A percentile compares a stretch with the other conserved stretches of the same genome.
Evolutionary conservation across 371 early-diverging fungal species (phyloP).

Genomic region (Batkoa obscura): DNA sequence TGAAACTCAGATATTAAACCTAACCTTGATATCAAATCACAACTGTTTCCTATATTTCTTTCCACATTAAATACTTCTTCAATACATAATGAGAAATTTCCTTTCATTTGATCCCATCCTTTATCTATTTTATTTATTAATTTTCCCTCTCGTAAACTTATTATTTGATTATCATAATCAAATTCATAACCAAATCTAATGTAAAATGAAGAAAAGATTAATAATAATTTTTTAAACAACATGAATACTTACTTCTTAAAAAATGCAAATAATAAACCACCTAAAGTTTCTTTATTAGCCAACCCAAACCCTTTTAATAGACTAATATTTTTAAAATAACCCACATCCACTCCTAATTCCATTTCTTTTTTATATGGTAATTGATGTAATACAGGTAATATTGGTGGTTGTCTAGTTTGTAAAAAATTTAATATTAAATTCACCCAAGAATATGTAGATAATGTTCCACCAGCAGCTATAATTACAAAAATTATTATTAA

Average conservation of each 20-base stretch:
- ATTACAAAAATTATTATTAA: not conserved
- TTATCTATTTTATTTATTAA: slow-evolving; percentile 55
- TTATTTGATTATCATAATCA: slow-evolving; percentile 55
- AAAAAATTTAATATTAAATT: slow-evolving; percentile 74
- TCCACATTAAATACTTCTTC: slow-evolving; percentile 75
- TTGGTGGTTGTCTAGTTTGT: slow-evolving; percentile 73
- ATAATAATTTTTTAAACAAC: not conserved
- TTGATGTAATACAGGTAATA: slow-evolving; percentile 66
- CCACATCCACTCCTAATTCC: slow-evolving; percentile 25
- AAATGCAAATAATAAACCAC: slow-evolving; percentile 60
- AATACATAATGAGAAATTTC: slow-evolving; percentile 51
- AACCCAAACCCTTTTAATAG: slow-evolving; percentile 37
- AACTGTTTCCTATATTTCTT: slow-evolving; percentile 77
- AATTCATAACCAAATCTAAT: slow-evolving; percentile 45
- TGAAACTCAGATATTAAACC: slow-evolving; percentile 60
- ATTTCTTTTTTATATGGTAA: slow-evolving; percentile 15
- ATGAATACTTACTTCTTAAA: slow-evolving; percentile 32
- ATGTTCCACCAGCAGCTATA: slow-evolving; percentile 48
- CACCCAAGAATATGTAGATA: slow-evolving; percentile 86
- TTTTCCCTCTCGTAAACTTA: slow-evolving; percentile 53
- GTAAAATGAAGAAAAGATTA: no score
- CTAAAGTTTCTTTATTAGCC: slow-evolving; percentile 41
- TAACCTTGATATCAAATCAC: slow-evolving; percentile 48
- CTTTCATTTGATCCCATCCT: slow-evolving; percentile 48
- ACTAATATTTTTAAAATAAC: slow-evolving; percentile 23